Conservation (phyloP, 306 rosid genomes). For the Citrullus mucosospermus region DNA sequence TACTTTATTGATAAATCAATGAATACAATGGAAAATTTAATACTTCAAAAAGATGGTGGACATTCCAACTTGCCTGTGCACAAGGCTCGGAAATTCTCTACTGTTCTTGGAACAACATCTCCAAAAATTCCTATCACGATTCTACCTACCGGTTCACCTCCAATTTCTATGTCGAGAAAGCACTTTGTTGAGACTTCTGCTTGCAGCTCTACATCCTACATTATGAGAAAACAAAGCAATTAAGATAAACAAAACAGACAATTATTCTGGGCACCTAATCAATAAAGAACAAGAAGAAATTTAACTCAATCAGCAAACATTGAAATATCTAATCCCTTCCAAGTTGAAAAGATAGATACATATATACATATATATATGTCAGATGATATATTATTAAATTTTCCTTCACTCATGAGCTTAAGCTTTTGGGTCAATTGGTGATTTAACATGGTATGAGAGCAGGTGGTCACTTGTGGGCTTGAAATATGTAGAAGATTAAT, state of each 20-base stretch:
- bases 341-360: neutral
- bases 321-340: neutral
- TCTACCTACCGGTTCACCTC: constrained; percentile 54
- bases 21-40: neutral
- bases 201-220: constrained; percentile 60
- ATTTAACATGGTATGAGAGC: no score
- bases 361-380: no score
- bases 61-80: constrained; percentile 54
- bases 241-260: neutral
- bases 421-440: no score
- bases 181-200: constrained; percentile 64
- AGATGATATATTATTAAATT: no score
- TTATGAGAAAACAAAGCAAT: neutral
- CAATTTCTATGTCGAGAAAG: constrained; percentile 71
- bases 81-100: constrained; percentile 72
- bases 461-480: no score
- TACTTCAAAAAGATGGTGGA: neutral
- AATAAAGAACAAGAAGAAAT: neutral
- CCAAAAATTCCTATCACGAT: constrained; percentile 68
- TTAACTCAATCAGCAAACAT: neutral
- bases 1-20: constrained; percentile 9
- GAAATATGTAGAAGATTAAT: no score
- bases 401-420: no score
- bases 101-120: constrained; percentile 68
- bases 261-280: neutral